Evolutionary conservation across 495 filamentous ascomycete genomes (phyloP).

Genomic region (Platismatia glauca): DNA sequence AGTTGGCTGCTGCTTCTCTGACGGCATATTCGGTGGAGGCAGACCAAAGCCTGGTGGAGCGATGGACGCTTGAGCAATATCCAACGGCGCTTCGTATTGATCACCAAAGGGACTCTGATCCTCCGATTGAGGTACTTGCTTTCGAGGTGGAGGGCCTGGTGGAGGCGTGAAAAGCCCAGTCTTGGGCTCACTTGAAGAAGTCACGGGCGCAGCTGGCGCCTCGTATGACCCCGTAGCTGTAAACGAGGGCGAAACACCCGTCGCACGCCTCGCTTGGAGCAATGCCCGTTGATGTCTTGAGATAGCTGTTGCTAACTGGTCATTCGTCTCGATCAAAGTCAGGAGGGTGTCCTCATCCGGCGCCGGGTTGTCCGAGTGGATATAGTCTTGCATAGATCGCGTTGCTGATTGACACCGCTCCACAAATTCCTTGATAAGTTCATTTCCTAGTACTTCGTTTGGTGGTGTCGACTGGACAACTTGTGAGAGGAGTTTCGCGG

Average conservation of each 20-base stretch:
- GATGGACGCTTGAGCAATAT: conserved; percentile 4
- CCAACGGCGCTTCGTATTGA: conserved; percentile 6
- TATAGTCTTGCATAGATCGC: conserved; percentile 73
- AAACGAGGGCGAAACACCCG: conserved; percentile 1
- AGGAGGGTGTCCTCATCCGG: conserved; percentile 91
- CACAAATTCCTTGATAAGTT: conserved; percentile 84
- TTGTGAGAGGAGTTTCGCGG: conserved; percentile 82
- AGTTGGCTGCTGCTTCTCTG: conserved; percentile 2
- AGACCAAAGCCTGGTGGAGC: conserved; percentile 13
- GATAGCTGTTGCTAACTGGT: conserved; percentile 67
- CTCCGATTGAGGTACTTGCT: conserved; percentile 2
- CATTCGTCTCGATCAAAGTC: conserved; percentile 89
- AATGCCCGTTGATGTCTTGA: conserved; percentile 75
- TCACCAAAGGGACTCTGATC: conserved; percentile 19
- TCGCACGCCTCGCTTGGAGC: conserved; percentile 51
- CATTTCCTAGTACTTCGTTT: conserved; percentile 64
- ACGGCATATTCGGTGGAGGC: conserved; percentile 4
- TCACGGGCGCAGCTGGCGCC: background rate
- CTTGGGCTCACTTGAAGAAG: background rate
- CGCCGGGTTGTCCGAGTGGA: conserved; percentile 62
- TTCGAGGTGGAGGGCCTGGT: conserved; percentile 9
- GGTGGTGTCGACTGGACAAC: conserved; percentile 76
- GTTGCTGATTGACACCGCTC: conserved; percentile 77
- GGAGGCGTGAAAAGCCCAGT: conserved; percentile 4
- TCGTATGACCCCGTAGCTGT: conserved; percentile 8